Conservation (phyloP, 164 flowering plant genomes). For the Paratinospora sagittata region DNA sequence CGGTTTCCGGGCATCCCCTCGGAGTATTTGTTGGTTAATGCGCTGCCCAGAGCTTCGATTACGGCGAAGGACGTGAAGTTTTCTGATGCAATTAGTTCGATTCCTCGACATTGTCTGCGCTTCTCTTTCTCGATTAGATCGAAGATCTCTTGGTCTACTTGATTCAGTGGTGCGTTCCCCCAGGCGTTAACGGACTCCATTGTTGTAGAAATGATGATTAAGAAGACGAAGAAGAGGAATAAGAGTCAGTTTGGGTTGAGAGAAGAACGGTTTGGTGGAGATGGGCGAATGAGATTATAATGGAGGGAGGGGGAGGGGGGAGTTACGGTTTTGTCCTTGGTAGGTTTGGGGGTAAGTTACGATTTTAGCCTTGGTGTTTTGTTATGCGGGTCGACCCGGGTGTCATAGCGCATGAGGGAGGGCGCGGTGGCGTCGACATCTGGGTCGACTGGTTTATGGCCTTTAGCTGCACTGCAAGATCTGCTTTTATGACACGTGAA, state of each 20-base stretch:
- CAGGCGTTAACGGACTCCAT: constrained; percentile 83
- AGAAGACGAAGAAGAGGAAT: not conserved
- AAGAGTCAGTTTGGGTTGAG: not conserved
- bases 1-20: constrained; percentile 99
- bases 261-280: not conserved
- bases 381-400: not conserved
- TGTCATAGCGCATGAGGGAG: too few species aligned
- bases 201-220: not conserved
- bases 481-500: too few species aligned
- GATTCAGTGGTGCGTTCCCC: constrained; percentile 71
- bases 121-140: constrained; percentile 98
- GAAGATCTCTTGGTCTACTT: constrained; percentile 71
- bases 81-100: constrained; percentile 95
- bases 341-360: not conserved
- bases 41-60: constrained; percentile 85
- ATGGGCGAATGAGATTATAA: not conserved
- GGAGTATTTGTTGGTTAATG: constrained; percentile 96
- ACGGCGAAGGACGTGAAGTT: constrained; percentile 98
- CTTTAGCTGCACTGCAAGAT: too few species aligned
- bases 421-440: too few species aligned
- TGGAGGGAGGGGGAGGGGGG: not conserved
- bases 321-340: not conserved
- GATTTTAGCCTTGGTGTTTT: not conserved
- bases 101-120: constrained; percentile 88
- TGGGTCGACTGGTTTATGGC: too few species aligned